phyloP scores from a whole-genome alignment of 176 grass and related monocot genomes.

The Secale cereale region DNA sequence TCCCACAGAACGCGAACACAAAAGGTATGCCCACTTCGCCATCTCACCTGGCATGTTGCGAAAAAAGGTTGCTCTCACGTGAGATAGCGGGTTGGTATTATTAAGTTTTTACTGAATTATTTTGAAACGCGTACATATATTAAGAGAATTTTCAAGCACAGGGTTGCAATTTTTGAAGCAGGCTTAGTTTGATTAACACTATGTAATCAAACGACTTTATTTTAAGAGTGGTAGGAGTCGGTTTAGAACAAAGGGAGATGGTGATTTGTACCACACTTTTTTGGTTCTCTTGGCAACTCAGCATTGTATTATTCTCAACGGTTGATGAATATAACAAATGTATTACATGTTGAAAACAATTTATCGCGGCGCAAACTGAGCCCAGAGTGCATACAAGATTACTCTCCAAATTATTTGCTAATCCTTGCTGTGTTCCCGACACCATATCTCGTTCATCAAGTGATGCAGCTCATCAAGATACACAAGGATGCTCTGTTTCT shows the following conservation, averaged over 20 bases:
- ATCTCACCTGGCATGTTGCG: no score
- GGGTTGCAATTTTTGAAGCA: no score
- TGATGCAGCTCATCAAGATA: constrained; percentile 12
- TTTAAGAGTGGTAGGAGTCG: no score
- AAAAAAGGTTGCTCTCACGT: no score
- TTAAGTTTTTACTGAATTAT: no score
- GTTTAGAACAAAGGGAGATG: no score
- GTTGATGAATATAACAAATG: constrained; percentile 32
- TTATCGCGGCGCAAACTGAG: background rate
- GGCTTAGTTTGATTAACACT: no score
- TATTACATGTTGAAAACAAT: constrained; percentile 12
- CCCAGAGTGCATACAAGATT: constrained; percentile 9
- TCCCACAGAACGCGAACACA: background rate
- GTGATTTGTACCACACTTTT: background rate
- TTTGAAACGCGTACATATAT: no score
- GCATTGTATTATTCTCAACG: constrained; percentile 14
- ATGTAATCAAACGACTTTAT: no score
- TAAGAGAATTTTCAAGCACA: no score
- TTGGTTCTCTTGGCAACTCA: background rate
- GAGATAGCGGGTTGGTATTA: no score
- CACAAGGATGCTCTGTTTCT: constrained; percentile 19
- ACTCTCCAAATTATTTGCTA: constrained; percentile 31
- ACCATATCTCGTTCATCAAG: constrained; percentile 26
- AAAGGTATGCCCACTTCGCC: background rate
- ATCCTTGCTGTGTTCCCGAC: background rate